A percentile compares a stretch with the other conserved stretches of the same genome.
Evolutionary conservation across 148 eudicot genomes (phyloP).

Genomic region (Pharnaceum exiguum): DNA sequence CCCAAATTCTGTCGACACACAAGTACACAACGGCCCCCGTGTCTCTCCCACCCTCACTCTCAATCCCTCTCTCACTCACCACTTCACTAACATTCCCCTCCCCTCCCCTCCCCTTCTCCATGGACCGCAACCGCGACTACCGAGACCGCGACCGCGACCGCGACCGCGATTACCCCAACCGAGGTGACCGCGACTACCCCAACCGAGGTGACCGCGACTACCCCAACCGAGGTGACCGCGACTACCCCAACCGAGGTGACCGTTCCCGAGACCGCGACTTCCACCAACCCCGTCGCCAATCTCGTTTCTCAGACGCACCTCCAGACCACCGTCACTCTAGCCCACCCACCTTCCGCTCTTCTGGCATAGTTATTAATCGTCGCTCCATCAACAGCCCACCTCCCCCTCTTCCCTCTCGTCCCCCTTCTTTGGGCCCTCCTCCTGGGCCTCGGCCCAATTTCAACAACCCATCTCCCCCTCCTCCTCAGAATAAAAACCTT

Average conservation of each 20-base stretch:
- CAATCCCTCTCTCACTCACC: too few relatives aligned
- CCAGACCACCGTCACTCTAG: constrained; percentile 26
- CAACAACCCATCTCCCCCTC: constrained; percentile 19
- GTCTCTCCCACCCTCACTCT: too few relatives aligned
- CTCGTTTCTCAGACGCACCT: constrained; percentile 45
- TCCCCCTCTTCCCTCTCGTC: constrained; percentile 25
- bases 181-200: constrained; percentile 3
- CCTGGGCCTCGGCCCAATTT: constrained; percentile 27
- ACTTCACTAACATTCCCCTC: too few relatives aligned
- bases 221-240: constrained; percentile 1
- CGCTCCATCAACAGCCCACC: constrained; percentile 55
- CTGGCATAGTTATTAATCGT: constrained; percentile 24
- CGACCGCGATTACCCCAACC: neutral
- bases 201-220: constrained; percentile 3
- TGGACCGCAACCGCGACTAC: constrained; percentile 31
- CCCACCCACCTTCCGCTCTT: constrained; percentile 27
- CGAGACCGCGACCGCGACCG: constrained; percentile 30
- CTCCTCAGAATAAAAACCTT: constrained; percentile 12
- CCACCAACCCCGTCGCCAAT: constrained; percentile 34
- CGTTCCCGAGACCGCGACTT: constrained; percentile 31
- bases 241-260: neutral
- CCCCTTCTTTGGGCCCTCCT: constrained; percentile 10
- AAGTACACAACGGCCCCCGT: too few relatives aligned
- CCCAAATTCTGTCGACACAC: too few relatives aligned
- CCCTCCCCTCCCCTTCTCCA: too few relatives aligned